Evolutionary conservation across 306 rosid species (phyloP), one percentile per base, ranked within the genome.

Genomic region (Casuarina cunninghamiana): DNA sequence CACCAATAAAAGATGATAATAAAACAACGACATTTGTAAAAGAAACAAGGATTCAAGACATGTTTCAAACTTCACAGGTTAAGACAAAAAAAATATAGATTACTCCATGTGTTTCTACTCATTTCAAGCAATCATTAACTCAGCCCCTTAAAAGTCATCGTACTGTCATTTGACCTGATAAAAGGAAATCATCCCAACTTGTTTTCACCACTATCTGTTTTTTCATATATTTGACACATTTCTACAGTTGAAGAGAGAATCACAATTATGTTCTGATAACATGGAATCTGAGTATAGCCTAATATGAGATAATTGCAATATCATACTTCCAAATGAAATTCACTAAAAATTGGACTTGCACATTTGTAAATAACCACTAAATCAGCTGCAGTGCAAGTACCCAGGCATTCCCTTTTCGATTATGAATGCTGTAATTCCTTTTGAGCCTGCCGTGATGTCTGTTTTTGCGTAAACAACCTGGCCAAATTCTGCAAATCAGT

Each of bases 401-500:
- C 98, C 97, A 26, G 96, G 92, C 91, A 89, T 92, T 87, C 97
- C 98, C 81, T 92, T 94, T 86, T 94, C 97, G 6, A 94, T 90
- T 79, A 94, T 94, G 84, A 94, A 94, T 75, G 98, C 95, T 15
- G 97, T 92, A 60, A 94, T 92, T 84, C 98, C 98, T 86, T 92
- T 94, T 79, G 98, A 92, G 65, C 97, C 93, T 35, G 91, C 97
- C 48, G 82, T 84, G 78, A 82, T 61, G 83, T 92, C 91, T 39
- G 98, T 94, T 87, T 94, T 94, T 54, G 95, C 98, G 75, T 94
- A 94, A 67, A 94, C 90, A 89, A 94, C 90, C 97, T 94, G 93
- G 73, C 83, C 72, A 83, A 84, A 46, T 83, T 81, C 66, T 84
- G 84, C 63, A 81, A 74, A 69, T 77, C 68, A 86, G 78, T 82